phyloP scores from a whole-genome alignment of 441 rosid genomes.

The Eutrema salsugineum region DNA sequence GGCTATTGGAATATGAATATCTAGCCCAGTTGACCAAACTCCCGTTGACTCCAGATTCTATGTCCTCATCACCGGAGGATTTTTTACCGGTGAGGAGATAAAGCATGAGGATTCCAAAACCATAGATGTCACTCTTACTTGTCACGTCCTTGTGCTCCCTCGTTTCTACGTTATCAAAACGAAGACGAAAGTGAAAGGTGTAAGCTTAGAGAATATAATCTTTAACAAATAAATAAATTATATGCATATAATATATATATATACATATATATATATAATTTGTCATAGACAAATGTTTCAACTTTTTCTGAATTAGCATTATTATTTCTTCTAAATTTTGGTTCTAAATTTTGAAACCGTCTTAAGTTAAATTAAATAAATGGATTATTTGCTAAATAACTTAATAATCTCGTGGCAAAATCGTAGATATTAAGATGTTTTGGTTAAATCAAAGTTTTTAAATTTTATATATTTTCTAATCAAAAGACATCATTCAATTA shows the following conservation, averaged over 20 bases:
- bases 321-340: too few species aligned
- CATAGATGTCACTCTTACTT: constrained; percentile 61
- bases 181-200: neutral
- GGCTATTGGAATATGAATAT: constrained; percentile 70
- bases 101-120: constrained; percentile 66
- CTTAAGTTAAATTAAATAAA: too few species aligned
- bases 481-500: too few species aligned
- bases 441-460: too few species aligned
- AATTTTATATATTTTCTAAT: too few species aligned
- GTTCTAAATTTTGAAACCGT: too few species aligned
- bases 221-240: neutral
- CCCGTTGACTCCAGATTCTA: constrained; percentile 48
- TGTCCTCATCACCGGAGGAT: constrained; percentile 32
- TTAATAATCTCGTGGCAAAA: too few species aligned
- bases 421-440: too few species aligned
- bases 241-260: neutral
- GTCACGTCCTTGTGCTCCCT: constrained; percentile 46
- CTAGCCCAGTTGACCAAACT: constrained; percentile 72
- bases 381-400: too few species aligned
- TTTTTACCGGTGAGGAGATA: constrained; percentile 65
- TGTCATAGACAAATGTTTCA: neutral
- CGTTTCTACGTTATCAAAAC: constrained; percentile 40
- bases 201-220: neutral
- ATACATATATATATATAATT: neutral
- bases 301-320: neutral